Percentiles rank a stretch among this genome's conserved stretches.
These are phyloP conservation scores for Aureobasidium zeae DNA, from an alignment of 2,329 filamentous ascomycete genomes.

Conservation along the genomic window DNA sequence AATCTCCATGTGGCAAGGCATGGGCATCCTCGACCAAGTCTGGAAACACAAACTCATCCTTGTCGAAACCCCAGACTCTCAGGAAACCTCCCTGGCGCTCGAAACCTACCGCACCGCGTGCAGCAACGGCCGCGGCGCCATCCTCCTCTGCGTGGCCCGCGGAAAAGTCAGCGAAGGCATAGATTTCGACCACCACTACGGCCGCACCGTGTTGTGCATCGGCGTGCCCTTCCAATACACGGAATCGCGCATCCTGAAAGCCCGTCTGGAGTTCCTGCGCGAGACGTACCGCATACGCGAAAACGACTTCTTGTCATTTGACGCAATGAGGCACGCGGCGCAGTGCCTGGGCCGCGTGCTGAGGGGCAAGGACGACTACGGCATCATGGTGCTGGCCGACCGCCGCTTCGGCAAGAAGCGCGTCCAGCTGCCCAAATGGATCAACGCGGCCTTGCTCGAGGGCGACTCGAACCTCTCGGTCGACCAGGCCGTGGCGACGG, in stretches of 20 bases:
- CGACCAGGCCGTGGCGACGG: constrained; percentile 84
- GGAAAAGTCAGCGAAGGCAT: constrained; percentile 98
- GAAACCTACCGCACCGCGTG: constrained; percentile 97
- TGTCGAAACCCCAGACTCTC: constrained; percentile 93
- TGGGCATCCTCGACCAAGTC: constrained; percentile 93
- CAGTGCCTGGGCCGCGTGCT: constrained; percentile 93
- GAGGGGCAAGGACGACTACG: constrained; percentile 95
- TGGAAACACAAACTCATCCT: constrained; percentile 99
- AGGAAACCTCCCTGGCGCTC: constrained; percentile 89
- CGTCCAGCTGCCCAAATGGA: constrained; percentile 90
- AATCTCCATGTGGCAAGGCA: constrained; percentile 98
- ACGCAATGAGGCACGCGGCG: constrained; percentile 97
- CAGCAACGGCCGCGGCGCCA: constrained; percentile 89
- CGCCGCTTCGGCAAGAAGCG: constrained; percentile 88
- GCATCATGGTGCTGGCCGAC: constrained; percentile 98
- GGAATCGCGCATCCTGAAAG: constrained; percentile 92
- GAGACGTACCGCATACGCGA: constrained; percentile 96
- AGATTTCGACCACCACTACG: constrained; percentile 98
- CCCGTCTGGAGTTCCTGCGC: constrained; percentile 86
- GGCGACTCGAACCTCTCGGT: constrained; percentile 85
- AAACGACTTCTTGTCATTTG: constrained; percentile 96
- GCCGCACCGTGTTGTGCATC: constrained; percentile 88
- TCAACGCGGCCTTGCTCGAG: constrained; percentile 76
- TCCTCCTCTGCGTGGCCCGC: constrained; percentile 87
- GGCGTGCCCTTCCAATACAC: constrained; percentile 98